Base-by-base conservation (phyloP, 495 filamentous ascomycete species). In the Cairneyella variabilis region DNA sequence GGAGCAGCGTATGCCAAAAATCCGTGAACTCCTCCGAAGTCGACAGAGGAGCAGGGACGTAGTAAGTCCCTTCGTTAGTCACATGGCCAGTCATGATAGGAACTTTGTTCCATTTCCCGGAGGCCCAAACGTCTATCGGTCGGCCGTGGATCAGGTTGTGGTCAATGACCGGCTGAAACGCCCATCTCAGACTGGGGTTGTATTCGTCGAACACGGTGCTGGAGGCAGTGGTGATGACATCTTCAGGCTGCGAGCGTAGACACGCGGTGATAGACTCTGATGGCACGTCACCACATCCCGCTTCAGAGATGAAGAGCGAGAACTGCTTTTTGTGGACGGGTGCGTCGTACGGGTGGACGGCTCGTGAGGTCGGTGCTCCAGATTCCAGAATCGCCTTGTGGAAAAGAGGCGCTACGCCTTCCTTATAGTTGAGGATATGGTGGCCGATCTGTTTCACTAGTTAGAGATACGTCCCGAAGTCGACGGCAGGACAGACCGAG, bases 111-210 rank as follows among this genome's bases (percentile, higher is more conserved):
- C 78, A 77, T 9, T 69, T 56, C 22, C 70, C 65, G 0, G 76
- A 66, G n/a, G 67, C 58, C 82, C 80, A 84, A 7, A 74, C 73
- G 27, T 74, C 73, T 38, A 82, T 66, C 25, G 83, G 82, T 9
- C 77, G 69, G 26, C 77, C 73, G 17, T 73, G 69, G 52, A 86
- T 79, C n/a, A 81, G 57, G 6, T 75, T 71, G 12, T 63, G 60
- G 59, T 86, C 83, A 55, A 85, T 80, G 51, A 82, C 80, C 23
- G 83, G 82, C 53, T 85, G 82, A 61, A 84, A 86, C 8, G 82
- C 74, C 83, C 83, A 85, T 3, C 80, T 78, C 0, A 86, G 70
- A 39, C 69, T 74, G 7, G 66, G 60, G 36, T 74, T 71, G 65
- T 79, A 83, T 26, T 65, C 67, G 51, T 75, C 68, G 66, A 79